Percentiles rank a stretch among this genome's conserved stretches.
Conservation (phyloP, 148 eudicot genomes). For the Vaccinium macrocarpon region DNA sequence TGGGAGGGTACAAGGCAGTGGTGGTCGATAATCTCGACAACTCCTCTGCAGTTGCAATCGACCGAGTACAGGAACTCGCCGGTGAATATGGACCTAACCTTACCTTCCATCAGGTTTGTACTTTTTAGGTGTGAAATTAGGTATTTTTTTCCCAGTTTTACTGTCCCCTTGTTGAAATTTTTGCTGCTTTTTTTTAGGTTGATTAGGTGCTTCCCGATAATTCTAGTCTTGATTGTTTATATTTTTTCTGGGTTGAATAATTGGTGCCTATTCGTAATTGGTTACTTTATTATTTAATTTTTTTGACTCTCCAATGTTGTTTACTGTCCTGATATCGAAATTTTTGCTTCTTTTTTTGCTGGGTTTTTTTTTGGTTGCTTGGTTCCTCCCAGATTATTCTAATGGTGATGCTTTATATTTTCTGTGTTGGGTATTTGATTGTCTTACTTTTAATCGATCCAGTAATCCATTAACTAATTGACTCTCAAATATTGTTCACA, state of each 20-base stretch:
- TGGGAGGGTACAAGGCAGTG: constrained; percentile 66
- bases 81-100: constrained; percentile 55
- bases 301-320: neutral
- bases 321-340: neutral
- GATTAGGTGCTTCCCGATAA: neutral
- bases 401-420: neutral
- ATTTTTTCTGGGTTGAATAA: neutral
- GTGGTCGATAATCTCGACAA: constrained; percentile 84
- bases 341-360: neutral
- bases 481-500: neutral
- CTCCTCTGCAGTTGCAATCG: constrained; percentile 63
- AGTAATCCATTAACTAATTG: neutral
- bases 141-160: neutral
- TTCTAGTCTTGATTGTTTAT: neutral
- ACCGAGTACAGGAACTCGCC: constrained; percentile 80
- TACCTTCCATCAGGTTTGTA: constrained; percentile 57
- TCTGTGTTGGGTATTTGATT: neutral
- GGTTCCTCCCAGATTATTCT: neutral
- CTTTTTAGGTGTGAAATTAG: neutral
- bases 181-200: neutral
- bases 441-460: neutral
- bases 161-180: neutral
- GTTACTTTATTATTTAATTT: neutral
- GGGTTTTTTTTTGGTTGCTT: neutral
- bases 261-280: neutral